These are phyloP conservation scores for Penicillium corylophilum DNA, from an alignment of 2,329 filamentous ascomycete genomes.

Conservation along the genomic window DNA sequence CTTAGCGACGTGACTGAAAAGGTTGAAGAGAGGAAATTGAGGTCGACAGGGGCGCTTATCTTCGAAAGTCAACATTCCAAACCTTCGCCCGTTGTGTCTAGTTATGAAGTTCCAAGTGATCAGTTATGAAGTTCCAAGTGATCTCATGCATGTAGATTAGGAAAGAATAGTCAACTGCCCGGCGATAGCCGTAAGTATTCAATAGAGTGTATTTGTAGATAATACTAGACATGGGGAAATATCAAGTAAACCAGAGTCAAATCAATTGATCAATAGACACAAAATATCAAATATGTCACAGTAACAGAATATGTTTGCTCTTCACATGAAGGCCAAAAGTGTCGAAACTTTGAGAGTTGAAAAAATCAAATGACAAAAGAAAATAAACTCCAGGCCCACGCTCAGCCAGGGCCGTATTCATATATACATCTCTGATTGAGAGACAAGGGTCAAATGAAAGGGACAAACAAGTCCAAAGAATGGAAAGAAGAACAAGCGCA, in stretches of 20 bases:
- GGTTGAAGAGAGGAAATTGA: no score
- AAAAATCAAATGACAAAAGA: not conserved
- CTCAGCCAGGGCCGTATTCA: conserved; percentile 5
- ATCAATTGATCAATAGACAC: not conserved
- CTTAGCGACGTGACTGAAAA: no score
- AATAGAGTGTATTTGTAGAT: not conserved
- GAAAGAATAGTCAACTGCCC: no score
- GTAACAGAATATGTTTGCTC: not conserved
- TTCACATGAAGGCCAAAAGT: no score
- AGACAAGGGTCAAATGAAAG: not conserved
- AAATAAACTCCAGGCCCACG: conserved; percentile 6
- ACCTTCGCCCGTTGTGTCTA: no score
- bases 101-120: no score
- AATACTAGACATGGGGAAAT: not conserved
- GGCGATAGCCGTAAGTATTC: not conserved
- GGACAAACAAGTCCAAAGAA: not conserved
- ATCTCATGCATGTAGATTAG: no score
- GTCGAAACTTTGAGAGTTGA: not conserved
- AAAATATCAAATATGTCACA: not conserved
- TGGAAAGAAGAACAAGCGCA: not conserved
- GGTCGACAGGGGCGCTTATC: no score
- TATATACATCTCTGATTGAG: conserved; percentile 8
- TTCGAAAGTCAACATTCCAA: no score
- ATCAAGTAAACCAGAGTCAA: not conserved
- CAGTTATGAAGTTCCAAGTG: no score